These are phyloP conservation scores for Theobroma grandiflorum DNA, from an alignment of 441 rosid species.

Conservation along the genomic window DNA sequence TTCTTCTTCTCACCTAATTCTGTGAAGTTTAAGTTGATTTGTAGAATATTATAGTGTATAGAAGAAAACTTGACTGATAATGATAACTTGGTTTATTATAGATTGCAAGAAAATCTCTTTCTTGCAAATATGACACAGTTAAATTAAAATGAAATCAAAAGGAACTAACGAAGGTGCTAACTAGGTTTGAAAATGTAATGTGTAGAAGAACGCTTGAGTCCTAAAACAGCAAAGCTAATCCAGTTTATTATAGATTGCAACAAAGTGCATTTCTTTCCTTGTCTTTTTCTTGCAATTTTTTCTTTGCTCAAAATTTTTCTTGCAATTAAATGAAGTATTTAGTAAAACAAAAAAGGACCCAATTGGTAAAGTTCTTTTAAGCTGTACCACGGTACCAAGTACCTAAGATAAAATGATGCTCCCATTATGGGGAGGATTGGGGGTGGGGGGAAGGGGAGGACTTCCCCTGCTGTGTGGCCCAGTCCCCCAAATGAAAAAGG, in stretches of 20 bases:
- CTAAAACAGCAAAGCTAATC: neutral
- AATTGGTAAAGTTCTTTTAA: conserved; percentile 2
- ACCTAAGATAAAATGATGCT: neutral
- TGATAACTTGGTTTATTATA: neutral
- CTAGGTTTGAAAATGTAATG: conserved; percentile 15
- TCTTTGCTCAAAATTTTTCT: no score
- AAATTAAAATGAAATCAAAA: neutral
- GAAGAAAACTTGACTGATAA: conserved; percentile 4
- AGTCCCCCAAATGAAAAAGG: neutral
- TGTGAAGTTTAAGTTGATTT: conserved; percentile 10
- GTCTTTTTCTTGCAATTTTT: neutral
- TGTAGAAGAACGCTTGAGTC: neutral
- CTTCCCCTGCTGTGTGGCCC: neutral
- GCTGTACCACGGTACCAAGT: neutral
- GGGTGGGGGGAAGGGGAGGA: neutral
- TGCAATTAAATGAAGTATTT: conserved; percentile 8
- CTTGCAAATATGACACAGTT: neutral
- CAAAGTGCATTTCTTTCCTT: neutral
- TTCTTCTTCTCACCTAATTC: neutral
- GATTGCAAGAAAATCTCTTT: neutral
- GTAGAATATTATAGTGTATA: neutral
- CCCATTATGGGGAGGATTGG: neutral
- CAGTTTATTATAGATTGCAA: neutral
- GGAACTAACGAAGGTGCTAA: neutral
- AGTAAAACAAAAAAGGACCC: neutral